These are phyloP conservation scores for Aspergillus bertholletiae DNA, from an alignment of 495 filamentous ascomycete genomes.

Conservation along the genomic window DNA sequence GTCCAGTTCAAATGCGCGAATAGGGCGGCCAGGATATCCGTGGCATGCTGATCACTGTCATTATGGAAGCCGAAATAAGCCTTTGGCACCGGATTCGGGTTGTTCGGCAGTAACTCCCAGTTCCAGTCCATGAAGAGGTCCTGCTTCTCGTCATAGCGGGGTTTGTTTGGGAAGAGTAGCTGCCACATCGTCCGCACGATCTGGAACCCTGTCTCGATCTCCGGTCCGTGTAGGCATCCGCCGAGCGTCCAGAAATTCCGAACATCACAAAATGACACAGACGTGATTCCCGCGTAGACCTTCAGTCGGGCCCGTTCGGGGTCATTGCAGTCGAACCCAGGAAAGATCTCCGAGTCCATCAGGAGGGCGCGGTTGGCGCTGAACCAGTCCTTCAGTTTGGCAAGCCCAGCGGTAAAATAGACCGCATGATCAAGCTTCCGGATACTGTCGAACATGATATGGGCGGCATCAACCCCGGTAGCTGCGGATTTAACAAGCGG, in stretches of 20 bases:
- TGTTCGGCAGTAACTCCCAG: too few species aligned
- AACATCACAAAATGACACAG: not conserved
- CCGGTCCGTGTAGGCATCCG: not conserved
- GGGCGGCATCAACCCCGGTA: not conserved
- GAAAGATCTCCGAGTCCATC: not conserved
- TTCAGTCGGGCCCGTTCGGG: slow-evolving; percentile 7
- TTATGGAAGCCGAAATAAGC: too few species aligned
- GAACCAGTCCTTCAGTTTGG: not conserved
- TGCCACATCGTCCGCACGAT: slow-evolving; percentile 9
- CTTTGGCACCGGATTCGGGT: too few species aligned
- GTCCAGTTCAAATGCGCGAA: too few species aligned
- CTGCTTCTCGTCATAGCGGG: not conserved
- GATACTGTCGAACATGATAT: not conserved
- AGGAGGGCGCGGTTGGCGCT: not conserved
- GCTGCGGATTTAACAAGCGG: not conserved
- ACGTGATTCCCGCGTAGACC: slow-evolving; percentile 2
- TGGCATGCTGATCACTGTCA: too few species aligned
- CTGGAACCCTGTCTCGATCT: not conserved
- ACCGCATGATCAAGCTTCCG: not conserved
- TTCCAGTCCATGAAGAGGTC: too few species aligned
- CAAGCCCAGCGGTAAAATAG: not conserved
- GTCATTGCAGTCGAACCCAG: slow-evolving; percentile 8
- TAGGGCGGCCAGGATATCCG: too few species aligned
- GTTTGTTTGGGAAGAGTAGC: not conserved
- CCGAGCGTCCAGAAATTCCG: slow-evolving; percentile 1